Conservation (phyloP, 345 rosid genomes). For the Psidium guajava region DNA sequence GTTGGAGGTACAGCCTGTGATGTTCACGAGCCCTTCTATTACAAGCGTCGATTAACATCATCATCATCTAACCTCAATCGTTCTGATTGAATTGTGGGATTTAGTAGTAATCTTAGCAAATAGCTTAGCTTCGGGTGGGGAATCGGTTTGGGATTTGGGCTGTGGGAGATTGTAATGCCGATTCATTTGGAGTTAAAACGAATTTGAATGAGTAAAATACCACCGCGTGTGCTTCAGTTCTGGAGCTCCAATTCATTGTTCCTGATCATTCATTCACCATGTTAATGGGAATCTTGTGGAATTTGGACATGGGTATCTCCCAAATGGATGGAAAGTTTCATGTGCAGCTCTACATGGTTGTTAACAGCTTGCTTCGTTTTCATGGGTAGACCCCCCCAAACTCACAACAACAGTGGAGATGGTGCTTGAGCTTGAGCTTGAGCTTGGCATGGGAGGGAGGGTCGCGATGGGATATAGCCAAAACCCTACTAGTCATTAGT, state of each 20-base stretch:
- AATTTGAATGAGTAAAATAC: not conserved
- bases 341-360: not conserved
- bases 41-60: not conserved
- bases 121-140: not conserved
- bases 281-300: not conserved
- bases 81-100: not conserved
- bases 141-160: not conserved
- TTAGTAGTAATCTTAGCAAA: not conserved
- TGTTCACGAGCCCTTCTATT: not conserved
- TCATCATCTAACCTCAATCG: not conserved
- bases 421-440: not conserved
- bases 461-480: not conserved
- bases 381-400: not conserved
- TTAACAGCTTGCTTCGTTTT: not conserved
- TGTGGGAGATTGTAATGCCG: not conserved
- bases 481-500: not conserved
- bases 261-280: not conserved
- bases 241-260: not conserved
- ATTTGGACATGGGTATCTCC: not conserved
- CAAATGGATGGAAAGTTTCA: not conserved
- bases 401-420: not conserved
- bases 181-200: not conserved
- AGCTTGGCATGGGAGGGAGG: not conserved
- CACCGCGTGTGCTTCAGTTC: not conserved
- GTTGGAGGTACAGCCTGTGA: not conserved